These are phyloP conservation scores for Paecilomyces niveus DNA, from an alignment of 2,329 filamentous ascomycete species.

Conservation along the genomic window DNA sequence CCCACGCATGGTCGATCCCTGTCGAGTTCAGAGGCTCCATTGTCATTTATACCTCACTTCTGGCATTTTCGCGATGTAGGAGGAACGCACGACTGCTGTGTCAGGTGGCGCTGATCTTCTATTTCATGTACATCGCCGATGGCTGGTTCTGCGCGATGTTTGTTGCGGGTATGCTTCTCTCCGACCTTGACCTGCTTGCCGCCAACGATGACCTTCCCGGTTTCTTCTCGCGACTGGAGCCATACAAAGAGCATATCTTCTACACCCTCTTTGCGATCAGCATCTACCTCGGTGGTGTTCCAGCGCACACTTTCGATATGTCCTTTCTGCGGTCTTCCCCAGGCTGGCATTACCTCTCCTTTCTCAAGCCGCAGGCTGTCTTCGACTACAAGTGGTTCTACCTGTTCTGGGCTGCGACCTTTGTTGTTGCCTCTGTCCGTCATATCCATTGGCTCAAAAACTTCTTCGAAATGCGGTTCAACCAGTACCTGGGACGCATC, in stretches of 20 bases:
- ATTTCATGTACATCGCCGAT: conserved; percentile 63
- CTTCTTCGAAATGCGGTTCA: conserved; percentile 54
- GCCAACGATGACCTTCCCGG: conserved; percentile 44
- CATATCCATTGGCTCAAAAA: conserved; percentile 52
- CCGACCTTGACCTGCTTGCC: conserved; percentile 54
- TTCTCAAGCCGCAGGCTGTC: conserved; percentile 58
- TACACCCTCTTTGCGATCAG: conserved; percentile 47
- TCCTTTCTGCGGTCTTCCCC: conserved; percentile 46
- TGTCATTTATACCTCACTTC: conserved; percentile 50
- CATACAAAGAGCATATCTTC: conserved; percentile 46
- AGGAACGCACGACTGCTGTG: conserved; percentile 50
- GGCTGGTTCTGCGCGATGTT: conserved; percentile 58
- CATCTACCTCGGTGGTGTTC: conserved; percentile 56
- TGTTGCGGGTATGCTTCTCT: conserved; percentile 53
- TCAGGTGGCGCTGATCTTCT: conserved; percentile 48
- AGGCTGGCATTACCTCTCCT: conserved; percentile 56
- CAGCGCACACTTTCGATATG: conserved; percentile 45
- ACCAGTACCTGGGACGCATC: conserved; percentile 56
- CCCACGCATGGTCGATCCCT: conserved; percentile 58
- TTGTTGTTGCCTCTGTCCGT: conserved; percentile 50
- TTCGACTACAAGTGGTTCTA: conserved; percentile 64
- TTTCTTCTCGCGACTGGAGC: conserved; percentile 40
- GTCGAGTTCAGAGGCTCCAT: conserved; percentile 59
- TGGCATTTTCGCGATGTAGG: conserved; percentile 52
- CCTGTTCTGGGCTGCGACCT: conserved; percentile 53